Evolutionary conservation across 2,329 filamentous ascomycete species (phyloP), one percentile per base, ranked within the genome.

Genomic region (Dothiorella sarmentorum): DNA sequence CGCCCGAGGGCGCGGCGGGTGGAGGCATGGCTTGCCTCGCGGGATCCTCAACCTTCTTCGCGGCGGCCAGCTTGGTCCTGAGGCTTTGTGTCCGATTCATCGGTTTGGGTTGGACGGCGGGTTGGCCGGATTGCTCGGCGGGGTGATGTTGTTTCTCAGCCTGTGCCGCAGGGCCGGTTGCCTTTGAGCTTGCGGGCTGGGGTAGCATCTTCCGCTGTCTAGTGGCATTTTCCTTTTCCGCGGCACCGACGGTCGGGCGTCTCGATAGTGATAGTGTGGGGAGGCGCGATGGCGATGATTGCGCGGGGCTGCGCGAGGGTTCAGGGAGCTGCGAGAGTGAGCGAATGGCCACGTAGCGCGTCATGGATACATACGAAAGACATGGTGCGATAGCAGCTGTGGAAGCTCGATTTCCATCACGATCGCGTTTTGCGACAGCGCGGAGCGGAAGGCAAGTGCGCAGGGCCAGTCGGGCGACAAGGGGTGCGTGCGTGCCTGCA

Each of bases 261-360:
- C 55, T 40, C n/a, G 57, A 55, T 18, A 55, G 31, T 13, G 57
- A 55, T 18, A 55, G 31, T 3, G 57, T 59, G 31, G 57, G 57
- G 11, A 59, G 40, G 33, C 57, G 57, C 38, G 57, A 59, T 9
- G 57, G 57, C 18, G 57, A 52, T 26, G 43, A 40, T 33, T 58
- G 44, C 27, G 56, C 56, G 13, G 35, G 35, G 45, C 56, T 53
- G 3, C 29, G 38, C 17, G 47, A 15, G 11, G 57, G 18, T 55
- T 59, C 57, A 55, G 45, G 57, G 57, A 44, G 45, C 57, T 59
- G 57, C 17, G 49, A 35, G 3, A 26, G 22, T 52, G 38, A 59
- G 57, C 22, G 22, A 20, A 29, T 7, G 15, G 20, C n/a, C 10
- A n/a, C 17, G 29, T 17, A 11, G 22, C 37, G 49, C 26, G 29